Percentiles rank a stretch among this genome's conserved stretches.
Conservation (phyloP, 768 basidiomycete genomes). For the Trametes cingulata region DNA sequence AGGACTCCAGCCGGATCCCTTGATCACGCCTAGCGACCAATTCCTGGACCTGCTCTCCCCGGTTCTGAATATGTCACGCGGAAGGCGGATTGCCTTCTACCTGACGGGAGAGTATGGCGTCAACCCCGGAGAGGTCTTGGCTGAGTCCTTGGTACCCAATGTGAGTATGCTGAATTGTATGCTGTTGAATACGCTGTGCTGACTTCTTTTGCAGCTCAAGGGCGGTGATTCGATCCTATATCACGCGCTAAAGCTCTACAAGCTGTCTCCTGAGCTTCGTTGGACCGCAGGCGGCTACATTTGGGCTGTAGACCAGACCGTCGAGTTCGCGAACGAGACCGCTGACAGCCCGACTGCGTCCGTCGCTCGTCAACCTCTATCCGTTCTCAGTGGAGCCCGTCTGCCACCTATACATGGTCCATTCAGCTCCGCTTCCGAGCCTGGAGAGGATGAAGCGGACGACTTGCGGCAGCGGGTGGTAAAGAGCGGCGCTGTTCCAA, state of each 20-base stretch:
- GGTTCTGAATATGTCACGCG: slow-evolving; percentile 69
- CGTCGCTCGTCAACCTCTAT: slow-evolving; percentile 15
- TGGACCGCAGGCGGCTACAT: slow-evolving; percentile 84
- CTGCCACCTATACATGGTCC: slow-evolving; percentile 45
- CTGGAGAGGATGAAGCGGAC: slow-evolving; percentile 40
- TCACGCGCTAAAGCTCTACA: slow-evolving; percentile 75
- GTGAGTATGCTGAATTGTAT: slow-evolving; percentile 46
- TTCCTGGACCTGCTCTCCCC: slow-evolving; percentile 74
- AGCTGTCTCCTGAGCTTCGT: slow-evolving; percentile 70
- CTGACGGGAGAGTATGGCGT: slow-evolving; percentile 67
- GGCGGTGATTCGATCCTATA: slow-evolving; percentile 76
- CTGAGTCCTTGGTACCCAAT: slow-evolving; percentile 68
- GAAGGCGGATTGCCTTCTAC: slow-evolving; percentile 72
- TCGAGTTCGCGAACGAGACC: slow-evolving; percentile 59
- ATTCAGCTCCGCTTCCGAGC: slow-evolving; percentile 46
- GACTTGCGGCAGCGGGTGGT: slow-evolving; percentile 57
- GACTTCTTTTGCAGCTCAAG: slow-evolving; percentile 53
- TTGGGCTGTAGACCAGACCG: slow-evolving; percentile 72
- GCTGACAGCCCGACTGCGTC: slow-evolving; percentile 28
- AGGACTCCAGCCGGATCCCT: slow-evolving; percentile 52
- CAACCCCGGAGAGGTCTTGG: slow-evolving; percentile 67
- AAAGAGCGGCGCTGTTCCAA: slow-evolving; percentile 65
- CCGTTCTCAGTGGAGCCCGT: slow-evolving; percentile 25
- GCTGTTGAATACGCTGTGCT: not conserved
- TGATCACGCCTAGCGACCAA: slow-evolving; percentile 71